Evolutionary conservation across 2,329 filamentous ascomycete species (phyloP).

Genomic region (Shiraia bambusicola): DNA sequence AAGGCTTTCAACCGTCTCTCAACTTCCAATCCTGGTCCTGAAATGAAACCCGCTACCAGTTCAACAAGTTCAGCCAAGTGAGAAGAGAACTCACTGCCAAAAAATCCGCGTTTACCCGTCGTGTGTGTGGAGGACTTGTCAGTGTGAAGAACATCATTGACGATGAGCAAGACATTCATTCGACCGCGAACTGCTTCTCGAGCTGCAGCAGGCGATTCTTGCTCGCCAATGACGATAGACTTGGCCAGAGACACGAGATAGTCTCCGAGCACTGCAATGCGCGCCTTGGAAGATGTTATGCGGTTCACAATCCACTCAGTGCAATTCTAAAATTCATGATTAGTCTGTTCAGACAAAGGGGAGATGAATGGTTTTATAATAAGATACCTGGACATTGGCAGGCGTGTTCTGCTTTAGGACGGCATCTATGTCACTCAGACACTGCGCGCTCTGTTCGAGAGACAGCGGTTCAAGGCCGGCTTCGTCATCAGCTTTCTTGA

Average conservation of each 20-base stretch:
- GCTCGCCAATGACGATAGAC: conserved; percentile 50
- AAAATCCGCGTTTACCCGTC: conserved; percentile 7
- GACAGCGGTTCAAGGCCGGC: conserved; percentile 21
- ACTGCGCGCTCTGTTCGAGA: conserved; percentile 24
- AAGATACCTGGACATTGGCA: conserved; percentile 39
- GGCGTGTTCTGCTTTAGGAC: conserved; percentile 31
- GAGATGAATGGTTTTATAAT: conserved; percentile 20
- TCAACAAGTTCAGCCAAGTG: conserved; percentile 64
- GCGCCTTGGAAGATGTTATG: conserved; percentile 66
- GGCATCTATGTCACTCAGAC: conserved; percentile 28
- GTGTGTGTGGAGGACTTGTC: conserved; percentile 26
- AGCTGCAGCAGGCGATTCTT: conserved; percentile 8
- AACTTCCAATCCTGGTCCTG: conserved; percentile 65
- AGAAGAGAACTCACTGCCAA: conserved; percentile 50
- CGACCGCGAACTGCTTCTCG: conserved; percentile 65
- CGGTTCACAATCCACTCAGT: conserved; percentile 81
- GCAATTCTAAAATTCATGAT: conserved; percentile 64
- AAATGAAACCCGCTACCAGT: conserved; percentile 55
- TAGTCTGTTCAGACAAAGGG: conserved; percentile 33
- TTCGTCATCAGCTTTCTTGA: conserved; percentile 25
- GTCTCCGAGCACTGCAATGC: conserved; percentile 69
- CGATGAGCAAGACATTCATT: conserved; percentile 73
- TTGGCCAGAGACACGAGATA: conserved; percentile 71
- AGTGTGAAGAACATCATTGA: conserved; percentile 73
- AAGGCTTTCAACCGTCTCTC: conserved; percentile 60